A percentile compares a stretch with the other conserved stretches of the same genome.
phyloP scores from a whole-genome alignment of 1,284 basidiomycete genomes.

The Pascua sp. region DNA sequence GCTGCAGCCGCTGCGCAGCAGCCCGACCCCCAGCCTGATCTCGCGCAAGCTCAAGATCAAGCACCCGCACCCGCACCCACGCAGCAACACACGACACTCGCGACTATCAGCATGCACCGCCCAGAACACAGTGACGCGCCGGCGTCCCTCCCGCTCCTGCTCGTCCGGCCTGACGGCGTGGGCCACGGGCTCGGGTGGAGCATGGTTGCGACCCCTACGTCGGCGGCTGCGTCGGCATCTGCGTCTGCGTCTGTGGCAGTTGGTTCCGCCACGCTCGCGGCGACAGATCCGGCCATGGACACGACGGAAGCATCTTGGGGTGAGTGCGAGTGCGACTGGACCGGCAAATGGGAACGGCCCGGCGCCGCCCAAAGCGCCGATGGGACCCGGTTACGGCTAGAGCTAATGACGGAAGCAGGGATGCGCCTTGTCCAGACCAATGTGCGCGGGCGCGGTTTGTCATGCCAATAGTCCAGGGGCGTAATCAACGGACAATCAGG shows the following conservation, averaged over 20 bases:
- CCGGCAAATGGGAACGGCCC: background rate
- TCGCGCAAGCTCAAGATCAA: background rate
- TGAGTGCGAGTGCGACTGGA: conserved; percentile 1
- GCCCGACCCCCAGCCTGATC: background rate
- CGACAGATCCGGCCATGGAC: too few species aligned
- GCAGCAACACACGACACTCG: background rate
- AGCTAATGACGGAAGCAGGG: conserved; percentile 11
- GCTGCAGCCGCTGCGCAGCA: background rate
- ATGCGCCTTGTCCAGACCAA: conserved; percentile 10
- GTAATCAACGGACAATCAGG: too few species aligned
- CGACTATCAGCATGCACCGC: conserved; percentile 5
- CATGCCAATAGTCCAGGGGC: background rate
- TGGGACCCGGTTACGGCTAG: too few species aligned
- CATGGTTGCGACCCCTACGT: conserved; percentile 13
- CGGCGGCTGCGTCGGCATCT: background rate
- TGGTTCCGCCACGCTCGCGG: background rate
- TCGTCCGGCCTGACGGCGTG: conserved; percentile 27
- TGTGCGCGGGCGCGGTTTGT: conserved; percentile 2
- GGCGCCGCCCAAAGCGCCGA: too few species aligned
- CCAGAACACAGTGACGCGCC: conserved; percentile 1
- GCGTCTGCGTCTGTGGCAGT: background rate
- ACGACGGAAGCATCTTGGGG: background rate
- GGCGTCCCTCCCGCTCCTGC: conserved; percentile 21
- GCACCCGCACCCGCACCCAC: too few species aligned
- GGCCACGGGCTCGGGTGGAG: conserved; percentile 26